phyloP scores from a whole-genome alignment of 2,329 filamentous ascomycete genomes.

The Lasiodiplodia gonubiensis region DNA sequence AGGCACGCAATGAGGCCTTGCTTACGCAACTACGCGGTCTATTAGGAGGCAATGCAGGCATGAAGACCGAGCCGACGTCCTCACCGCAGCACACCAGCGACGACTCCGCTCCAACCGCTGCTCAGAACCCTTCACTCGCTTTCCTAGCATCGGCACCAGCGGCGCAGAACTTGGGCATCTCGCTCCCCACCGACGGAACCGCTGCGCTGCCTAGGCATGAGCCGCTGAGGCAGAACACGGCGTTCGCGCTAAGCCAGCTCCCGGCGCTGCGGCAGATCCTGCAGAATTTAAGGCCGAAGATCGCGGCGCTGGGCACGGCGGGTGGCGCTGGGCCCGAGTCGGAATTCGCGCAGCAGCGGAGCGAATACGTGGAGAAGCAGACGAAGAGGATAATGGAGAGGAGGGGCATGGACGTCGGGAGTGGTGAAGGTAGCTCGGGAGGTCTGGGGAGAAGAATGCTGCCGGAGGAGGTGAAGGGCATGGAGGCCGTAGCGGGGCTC shows the following conservation, averaged over 20 bases:
- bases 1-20: constrained; percentile 72
- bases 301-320: constrained; percentile 54
- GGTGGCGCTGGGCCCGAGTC: constrained; percentile 32
- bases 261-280: constrained; percentile 77
- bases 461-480: constrained; percentile 44
- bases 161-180: constrained; percentile 55
- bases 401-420: constrained; percentile 64
- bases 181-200: constrained; percentile 42
- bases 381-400: constrained; percentile 73
- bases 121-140: constrained; percentile 49
- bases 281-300: constrained; percentile 68
- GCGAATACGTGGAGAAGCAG: constrained; percentile 71
- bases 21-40: constrained; percentile 68
- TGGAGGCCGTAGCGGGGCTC: constrained; percentile 40
- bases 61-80: constrained; percentile 51
- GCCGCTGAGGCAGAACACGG: constrained; percentile 69
- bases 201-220: constrained; percentile 41
- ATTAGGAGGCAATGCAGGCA: constrained; percentile 45
- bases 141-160: constrained; percentile 61
- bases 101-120: constrained; percentile 32
- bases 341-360: constrained; percentile 69
- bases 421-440: constrained; percentile 38
- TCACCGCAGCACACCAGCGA: constrained; percentile 54
- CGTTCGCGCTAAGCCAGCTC: constrained; percentile 82
- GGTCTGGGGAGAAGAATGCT: constrained; percentile 37